phyloP scores from a whole-genome alignment of 2,329 filamentous ascomycete species.

The Aspergillus chevalieri region DNA sequence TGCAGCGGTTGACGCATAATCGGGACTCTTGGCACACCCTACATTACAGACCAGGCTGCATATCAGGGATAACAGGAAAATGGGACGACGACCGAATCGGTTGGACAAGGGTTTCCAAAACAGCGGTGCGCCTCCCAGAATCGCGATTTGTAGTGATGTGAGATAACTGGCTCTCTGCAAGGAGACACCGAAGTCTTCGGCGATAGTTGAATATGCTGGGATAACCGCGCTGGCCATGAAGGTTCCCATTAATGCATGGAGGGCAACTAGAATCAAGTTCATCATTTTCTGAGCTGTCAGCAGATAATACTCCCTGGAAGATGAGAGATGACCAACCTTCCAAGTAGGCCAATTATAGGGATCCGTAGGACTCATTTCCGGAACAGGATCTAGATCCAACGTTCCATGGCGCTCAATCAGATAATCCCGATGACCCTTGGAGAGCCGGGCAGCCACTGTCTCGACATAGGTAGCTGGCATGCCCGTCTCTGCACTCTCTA shows the following conservation, averaged over 20 bases:
- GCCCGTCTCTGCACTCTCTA: slow-evolving; percentile 24
- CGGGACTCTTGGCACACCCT: slow-evolving; percentile 47
- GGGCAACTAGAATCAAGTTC: slow-evolving; percentile 52
- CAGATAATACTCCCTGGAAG: background rate
- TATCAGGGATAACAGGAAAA: slow-evolving; percentile 49
- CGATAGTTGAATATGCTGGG: slow-evolving; percentile 50
- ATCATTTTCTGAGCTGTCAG: slow-evolving; percentile 42
- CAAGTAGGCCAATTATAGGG: slow-evolving; percentile 53
- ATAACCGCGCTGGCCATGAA: slow-evolving; percentile 53
- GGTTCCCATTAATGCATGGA: slow-evolving; percentile 54
- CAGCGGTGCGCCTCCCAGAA: slow-evolving; percentile 49
- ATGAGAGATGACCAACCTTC: slow-evolving; percentile 34
- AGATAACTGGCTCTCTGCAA: slow-evolving; percentile 49
- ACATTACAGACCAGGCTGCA: slow-evolving; percentile 49
- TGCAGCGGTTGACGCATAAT: slow-evolving; percentile 45
- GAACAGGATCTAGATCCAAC: slow-evolving; percentile 50
- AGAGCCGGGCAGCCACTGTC: slow-evolving; percentile 20
- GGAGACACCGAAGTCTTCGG: slow-evolving; percentile 44
- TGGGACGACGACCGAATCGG: slow-evolving; percentile 48
- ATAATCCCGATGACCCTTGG: slow-evolving; percentile 39
- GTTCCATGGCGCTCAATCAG: slow-evolving; percentile 51
- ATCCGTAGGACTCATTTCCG: slow-evolving; percentile 46
- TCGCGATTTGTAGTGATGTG: slow-evolving; percentile 50
- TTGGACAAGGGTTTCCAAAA: slow-evolving; percentile 53
- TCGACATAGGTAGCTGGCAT: slow-evolving; percentile 19